These are phyloP conservation scores for Xylariomycetidae sp. DNA, from an alignment of 2,329 filamentous ascomycete species.

Conservation along the genomic window DNA sequence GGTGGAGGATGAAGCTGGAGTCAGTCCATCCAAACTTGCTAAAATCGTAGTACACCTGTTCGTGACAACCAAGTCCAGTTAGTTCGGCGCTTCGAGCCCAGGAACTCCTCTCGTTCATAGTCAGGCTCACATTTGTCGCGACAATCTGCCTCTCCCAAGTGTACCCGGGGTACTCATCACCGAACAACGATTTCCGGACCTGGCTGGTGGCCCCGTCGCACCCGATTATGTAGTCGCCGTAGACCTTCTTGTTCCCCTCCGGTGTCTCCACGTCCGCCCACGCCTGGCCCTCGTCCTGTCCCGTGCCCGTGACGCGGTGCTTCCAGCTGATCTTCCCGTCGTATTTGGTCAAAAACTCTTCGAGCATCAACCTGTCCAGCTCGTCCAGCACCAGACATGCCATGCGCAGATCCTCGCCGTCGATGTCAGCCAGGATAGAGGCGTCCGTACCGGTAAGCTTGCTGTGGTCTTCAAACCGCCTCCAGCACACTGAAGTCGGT, in stretches of 20 bases:
- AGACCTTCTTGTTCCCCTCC: conserved; percentile 30
- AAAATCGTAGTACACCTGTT: conserved; percentile 61
- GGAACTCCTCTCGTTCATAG: too few species aligned
- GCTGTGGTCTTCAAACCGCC: conserved; percentile 29
- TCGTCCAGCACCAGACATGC: conserved; percentile 38
- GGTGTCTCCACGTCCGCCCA: conserved; percentile 41
- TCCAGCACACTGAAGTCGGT: conserved; percentile 36
- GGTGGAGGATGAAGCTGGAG: conserved; percentile 58
- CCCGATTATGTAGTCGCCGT: conserved; percentile 51
- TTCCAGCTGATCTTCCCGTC: conserved; percentile 37
- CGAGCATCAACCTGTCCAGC: conserved; percentile 38
- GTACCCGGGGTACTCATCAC: conserved; percentile 53
- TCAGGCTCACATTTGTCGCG: conserved; percentile 54
- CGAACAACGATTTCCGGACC: conserved; percentile 47
- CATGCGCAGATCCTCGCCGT: conserved; percentile 35
- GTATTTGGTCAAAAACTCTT: conserved; percentile 31
- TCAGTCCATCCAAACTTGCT: conserved; percentile 48
- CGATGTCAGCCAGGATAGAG: conserved; percentile 28
- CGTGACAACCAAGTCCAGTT: too few species aligned
- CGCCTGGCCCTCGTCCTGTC: conserved; percentile 40
- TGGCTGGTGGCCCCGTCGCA: conserved; percentile 50
- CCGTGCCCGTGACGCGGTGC: conserved; percentile 40
- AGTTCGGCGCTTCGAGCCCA: too few species aligned
- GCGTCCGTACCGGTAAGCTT: conserved; percentile 33
- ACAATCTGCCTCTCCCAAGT: conserved; percentile 58